These are phyloP conservation scores for Aspergillus spinulosporus DNA, from an alignment of 2,329 filamentous ascomycete genomes.

Conservation along the genomic window DNA sequence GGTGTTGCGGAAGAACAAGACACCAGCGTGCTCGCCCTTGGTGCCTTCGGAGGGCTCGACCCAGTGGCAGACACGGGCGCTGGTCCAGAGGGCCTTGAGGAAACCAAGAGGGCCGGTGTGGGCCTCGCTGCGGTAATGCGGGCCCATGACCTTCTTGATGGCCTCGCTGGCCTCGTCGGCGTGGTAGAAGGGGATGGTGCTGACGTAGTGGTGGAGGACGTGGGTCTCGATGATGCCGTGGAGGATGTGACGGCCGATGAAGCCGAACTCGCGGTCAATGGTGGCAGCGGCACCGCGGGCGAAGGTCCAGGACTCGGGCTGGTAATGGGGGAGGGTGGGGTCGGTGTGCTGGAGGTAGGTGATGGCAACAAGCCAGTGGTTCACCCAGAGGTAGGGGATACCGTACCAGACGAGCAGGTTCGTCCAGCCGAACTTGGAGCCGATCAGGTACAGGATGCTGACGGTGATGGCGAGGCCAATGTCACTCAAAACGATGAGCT, in stretches of 20 bases:
- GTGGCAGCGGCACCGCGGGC: constrained; percentile 91
- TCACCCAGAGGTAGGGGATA: constrained; percentile 93
- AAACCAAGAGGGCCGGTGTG: constrained; percentile 78
- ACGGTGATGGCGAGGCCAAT: constrained; percentile 69
- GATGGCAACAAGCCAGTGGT: constrained; percentile 98
- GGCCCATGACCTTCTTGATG: constrained; percentile 92
- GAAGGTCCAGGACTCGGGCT: constrained; percentile 83
- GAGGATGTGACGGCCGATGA: constrained; percentile 84
- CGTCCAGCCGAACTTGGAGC: constrained; percentile 74
- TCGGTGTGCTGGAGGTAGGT: constrained; percentile 98
- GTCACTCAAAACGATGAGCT: constrained; percentile 83
- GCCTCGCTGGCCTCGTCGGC: constrained; percentile 92
- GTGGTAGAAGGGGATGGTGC: constrained; percentile 94
- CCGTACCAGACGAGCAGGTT: constrained; percentile 96
- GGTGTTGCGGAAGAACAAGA: constrained; percentile 92
- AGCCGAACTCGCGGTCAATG: constrained; percentile 95
- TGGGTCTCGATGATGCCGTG: constrained; percentile 98
- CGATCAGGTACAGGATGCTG: constrained; percentile 65
- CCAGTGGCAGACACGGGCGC: constrained; percentile 89
- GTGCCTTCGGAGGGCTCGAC: constrained; percentile 88
- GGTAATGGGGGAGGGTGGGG: constrained; percentile 89
- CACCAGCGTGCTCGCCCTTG: constrained; percentile 74
- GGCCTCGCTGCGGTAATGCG: constrained; percentile 85
- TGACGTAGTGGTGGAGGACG: constrained; percentile 96
- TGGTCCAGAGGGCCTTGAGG: constrained; percentile 77